Base-by-base conservation (phyloP, 345 rosid species). In the Anacardium occidentale region DNA sequence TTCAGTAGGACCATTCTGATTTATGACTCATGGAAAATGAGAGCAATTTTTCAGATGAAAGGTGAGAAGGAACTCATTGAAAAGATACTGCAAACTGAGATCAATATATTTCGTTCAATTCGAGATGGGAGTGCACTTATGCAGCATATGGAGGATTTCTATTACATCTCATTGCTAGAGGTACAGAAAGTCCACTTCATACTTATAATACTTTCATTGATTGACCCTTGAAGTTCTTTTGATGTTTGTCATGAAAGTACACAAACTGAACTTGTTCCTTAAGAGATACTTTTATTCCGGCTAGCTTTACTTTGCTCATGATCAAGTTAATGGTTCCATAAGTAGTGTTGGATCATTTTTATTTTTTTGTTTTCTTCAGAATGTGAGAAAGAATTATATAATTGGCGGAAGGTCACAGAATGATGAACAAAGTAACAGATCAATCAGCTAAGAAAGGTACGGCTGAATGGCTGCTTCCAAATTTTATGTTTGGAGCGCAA, bases 91-190 rank as follows among this genome's bases (percentile, higher is more conserved):
- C 95, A 88, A 78, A 92, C 98, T 2, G 98, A 94, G 83, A 90
- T 94, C 32, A 92, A 90, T 65, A 88, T 94, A 75, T 94, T 89
- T 70, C 89, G 88, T 25, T 83, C 97, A 65, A 88, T 94, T 66
- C 90, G 98, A 72, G 97, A 94, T 75, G 97, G 97, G 68, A 92
- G 90, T 84, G 97, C 95, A 18, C 90, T 94, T 45, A 92, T 90
- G 97, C 98, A 94, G 79, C 98, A 92, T 76, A 94, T 94, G 97
- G 98, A 94, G 76, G 97, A 92, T 82, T 94, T 94, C 81, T 94
- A 94, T 79, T 94, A 94, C 83, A 78, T 94, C 83, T 78, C 95
- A 50, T 76, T 94, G 60, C 86, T 94, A 52, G 98, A 90, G 97
- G 98, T 94, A 89, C 18, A 1, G 42, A 37, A 37, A 37, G 42